These are phyloP conservation scores for Russula emetica DNA, from an alignment of 768 basidiomycete species.

Conservation along the genomic window DNA sequence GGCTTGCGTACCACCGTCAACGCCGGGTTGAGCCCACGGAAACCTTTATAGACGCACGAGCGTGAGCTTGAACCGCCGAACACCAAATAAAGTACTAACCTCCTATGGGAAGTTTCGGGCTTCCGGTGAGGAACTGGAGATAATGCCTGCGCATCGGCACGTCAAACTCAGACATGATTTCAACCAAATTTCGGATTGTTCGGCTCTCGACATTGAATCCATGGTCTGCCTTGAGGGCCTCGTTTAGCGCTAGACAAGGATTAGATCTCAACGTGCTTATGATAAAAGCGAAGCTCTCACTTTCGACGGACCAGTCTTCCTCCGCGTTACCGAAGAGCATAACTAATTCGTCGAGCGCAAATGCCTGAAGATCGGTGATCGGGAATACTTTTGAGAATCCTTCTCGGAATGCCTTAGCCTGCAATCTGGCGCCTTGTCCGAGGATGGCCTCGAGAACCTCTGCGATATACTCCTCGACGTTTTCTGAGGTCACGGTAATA, in stretches of 20 bases:
- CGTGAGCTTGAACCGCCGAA: not conserved
- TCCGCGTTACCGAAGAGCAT: slow-evolving; percentile 95
- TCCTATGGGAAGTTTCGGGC: slow-evolving; percentile 93
- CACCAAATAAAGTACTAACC: slow-evolving; percentile 46
- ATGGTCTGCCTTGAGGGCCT: slow-evolving; percentile 94
- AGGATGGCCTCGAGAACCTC: slow-evolving; percentile 86
- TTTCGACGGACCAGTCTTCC: slow-evolving; percentile 95
- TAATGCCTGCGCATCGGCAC: slow-evolving; percentile 71
- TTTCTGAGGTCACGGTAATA: slow-evolving; percentile 76
- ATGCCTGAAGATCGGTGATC: slow-evolving; percentile 82
- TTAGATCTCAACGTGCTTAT: slow-evolving; percentile 22
- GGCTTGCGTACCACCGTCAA: slow-evolving; percentile 97
- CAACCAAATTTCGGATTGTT: slow-evolving; percentile 82
- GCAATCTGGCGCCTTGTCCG: slow-evolving; percentile 68
- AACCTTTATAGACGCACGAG: slow-evolving; percentile 52
- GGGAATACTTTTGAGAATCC: slow-evolving; percentile 98
- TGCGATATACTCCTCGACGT: slow-evolving; percentile 85
- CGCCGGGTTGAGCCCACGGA: slow-evolving; percentile 90
- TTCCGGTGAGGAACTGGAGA: slow-evolving; percentile 96
- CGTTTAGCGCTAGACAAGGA: slow-evolving; percentile 61
- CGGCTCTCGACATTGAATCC: slow-evolving; percentile 95
- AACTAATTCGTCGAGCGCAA: slow-evolving; percentile 91
- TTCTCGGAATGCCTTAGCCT: slow-evolving; percentile 88
- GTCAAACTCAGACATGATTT: slow-evolving; percentile 82
- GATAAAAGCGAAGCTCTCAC: slow-evolving; percentile 45